phyloP scores from a whole-genome alignment of 768 basidiomycete species.

The Pleurotus tuber-regium region DNA sequence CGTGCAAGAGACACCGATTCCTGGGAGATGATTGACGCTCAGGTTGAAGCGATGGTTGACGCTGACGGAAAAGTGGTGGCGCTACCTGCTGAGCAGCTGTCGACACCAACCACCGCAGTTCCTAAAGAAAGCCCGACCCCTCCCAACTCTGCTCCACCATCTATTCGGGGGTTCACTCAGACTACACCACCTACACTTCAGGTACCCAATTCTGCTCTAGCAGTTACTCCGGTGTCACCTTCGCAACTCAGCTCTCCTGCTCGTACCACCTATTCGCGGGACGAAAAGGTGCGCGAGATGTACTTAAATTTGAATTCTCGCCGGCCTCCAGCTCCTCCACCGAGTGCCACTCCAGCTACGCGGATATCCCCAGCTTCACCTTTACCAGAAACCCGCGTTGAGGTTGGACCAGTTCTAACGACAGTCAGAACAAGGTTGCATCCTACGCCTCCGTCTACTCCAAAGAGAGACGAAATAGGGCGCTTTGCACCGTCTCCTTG shows the following conservation, averaged over 20 bases:
- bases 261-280: not conserved
- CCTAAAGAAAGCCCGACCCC: conserved; percentile 11
- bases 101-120: too few relatives aligned
- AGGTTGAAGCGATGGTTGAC: not conserved
- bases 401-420: not conserved
- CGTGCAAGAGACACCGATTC: conserved; percentile 34
- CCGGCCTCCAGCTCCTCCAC: not conserved
- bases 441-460: not conserved
- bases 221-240: not conserved
- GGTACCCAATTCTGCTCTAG: not conserved
- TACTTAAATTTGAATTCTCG: conserved; percentile 5
- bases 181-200: conserved; percentile 10
- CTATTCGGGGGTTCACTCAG: too few relatives aligned
- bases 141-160: conserved; percentile 12
- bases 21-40: conserved; percentile 45
- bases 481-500: not conserved
- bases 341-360: not conserved
- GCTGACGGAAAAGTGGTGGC: not conserved
- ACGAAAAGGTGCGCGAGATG: conserved; percentile 7
- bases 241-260: not conserved
- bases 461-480: not conserved
- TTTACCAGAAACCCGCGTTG: not conserved
- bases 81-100: not conserved
- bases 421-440: not conserved
- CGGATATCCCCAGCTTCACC: conserved; percentile 12